Evolutionary conservation across 306 rosid species (phyloP), one percentile per base, ranked within the genome.

Genomic region (Rosa chinensis): DNA sequence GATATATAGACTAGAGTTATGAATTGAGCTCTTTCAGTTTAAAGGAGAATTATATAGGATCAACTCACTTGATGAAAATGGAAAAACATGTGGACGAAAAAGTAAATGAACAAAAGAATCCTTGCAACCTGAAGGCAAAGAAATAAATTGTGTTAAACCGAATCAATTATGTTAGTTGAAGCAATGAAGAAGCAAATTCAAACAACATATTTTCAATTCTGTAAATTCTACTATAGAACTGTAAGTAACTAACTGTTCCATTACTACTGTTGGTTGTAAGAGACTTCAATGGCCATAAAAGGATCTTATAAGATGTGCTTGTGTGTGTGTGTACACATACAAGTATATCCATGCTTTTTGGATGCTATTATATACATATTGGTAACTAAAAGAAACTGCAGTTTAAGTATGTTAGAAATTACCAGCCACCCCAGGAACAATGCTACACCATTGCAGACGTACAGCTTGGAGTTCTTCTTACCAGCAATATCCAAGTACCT

Each of bases 391-490:
- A 40, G 73, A 52, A 84, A 21, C 44, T 71, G 73, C 73, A 61
- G 13, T 72, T 79, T 49, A 79, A 81, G 89, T 77, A 74, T 81
- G 73, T 76, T 63, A 63, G 83, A 84, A 89, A 74, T 78, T 94
- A 94, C 98, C 98, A 94, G 82, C 98, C 98, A 94, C 85, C 98
- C 97, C 8, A 92, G 77, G 91, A 94, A 94, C 88, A 94, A 80
- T 9, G 90, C 97, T 77, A 91, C 18, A 2, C 98, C 98, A 85
- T 92, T 94, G 86, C 70, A 82, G 63, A 87, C 56, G 71, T 94
- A 94, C 73, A 86, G 78, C 75, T 58, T 86, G 25, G 97, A 90
- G 88, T 70, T 84, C 88, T 92, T 94, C 80, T 48, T 86, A 81
- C 97, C 97, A 84, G 91, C 77, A 66, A 67, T 68, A 73, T 94